Conservation (phyloP, 805 yeast species). For the Candida anglica region DNA sequence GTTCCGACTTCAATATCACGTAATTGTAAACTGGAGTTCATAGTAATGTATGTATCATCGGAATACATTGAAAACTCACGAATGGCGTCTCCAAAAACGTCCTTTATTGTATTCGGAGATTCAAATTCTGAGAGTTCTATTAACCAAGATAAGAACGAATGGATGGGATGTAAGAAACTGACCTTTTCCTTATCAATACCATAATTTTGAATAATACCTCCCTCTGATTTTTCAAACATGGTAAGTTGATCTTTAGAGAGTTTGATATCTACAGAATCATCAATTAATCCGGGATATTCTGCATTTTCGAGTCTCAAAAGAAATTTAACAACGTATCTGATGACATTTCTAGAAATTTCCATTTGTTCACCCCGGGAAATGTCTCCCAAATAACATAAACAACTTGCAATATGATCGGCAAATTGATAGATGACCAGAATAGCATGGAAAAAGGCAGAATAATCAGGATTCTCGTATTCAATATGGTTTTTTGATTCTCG, state of each 20-base stretch:
- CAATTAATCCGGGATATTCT: slow-evolving; percentile 22
- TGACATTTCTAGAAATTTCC: slow-evolving; percentile 20
- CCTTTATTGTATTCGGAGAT: slow-evolving; percentile 16
- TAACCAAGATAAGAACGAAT: slow-evolving; percentile 67
- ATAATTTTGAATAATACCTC: slow-evolving; percentile 17
- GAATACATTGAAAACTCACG: not conserved
- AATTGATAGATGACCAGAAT: slow-evolving; percentile 64
- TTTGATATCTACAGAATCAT: slow-evolving; percentile 24
- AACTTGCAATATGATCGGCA: slow-evolving; percentile 49
- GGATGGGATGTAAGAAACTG: slow-evolving; percentile 78
- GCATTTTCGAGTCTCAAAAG: slow-evolving; percentile 26
- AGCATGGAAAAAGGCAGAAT: slow-evolving; percentile 66
- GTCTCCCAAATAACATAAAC: slow-evolving; percentile 27
- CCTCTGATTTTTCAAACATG: slow-evolving; percentile 19
- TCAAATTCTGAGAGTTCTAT: slow-evolving; percentile 47
- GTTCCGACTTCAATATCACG: no score
- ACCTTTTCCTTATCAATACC: slow-evolving; percentile 40
- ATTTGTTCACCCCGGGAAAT: slow-evolving; percentile 6
- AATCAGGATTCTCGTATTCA: slow-evolving; percentile 86
- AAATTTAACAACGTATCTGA: slow-evolving; percentile 24
- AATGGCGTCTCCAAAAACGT: slow-evolving; percentile 12
- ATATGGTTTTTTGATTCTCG: slow-evolving; percentile 80
- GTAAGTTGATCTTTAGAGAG: slow-evolving; percentile 10
- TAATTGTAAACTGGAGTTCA: slow-evolving; percentile 7
- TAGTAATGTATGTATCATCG: no score